phyloP scores from a whole-genome alignment of 495 filamentous ascomycete species.

The Penicillium canariense region DNA sequence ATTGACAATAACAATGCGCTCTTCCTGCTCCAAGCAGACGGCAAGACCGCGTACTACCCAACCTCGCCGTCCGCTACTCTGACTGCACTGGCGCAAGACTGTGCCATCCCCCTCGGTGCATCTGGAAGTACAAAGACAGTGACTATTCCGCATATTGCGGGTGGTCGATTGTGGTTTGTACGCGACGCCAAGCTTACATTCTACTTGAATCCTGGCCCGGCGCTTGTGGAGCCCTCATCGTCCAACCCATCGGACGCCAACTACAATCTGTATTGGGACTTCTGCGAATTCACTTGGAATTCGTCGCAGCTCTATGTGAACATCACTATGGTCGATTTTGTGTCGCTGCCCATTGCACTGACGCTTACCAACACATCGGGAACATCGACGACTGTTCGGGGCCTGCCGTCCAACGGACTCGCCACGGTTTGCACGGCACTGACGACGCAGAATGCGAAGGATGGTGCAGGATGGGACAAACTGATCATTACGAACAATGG shows the following conservation, averaged over 20 bases:
- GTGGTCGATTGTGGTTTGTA: constrained; percentile 70
- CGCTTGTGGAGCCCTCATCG: constrained; percentile 67
- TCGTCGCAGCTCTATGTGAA: constrained; percentile 66
- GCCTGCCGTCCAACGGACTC: constrained; percentile 57
- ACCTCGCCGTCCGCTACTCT: constrained; percentile 44
- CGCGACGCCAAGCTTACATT: constrained; percentile 61
- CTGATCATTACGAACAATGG: constrained; percentile 56
- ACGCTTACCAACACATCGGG: constrained; percentile 53
- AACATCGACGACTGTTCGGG: constrained; percentile 53
- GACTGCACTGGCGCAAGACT: constrained; percentile 48
- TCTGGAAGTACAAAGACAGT: constrained; percentile 57
- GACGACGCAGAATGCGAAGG: constrained; percentile 47
- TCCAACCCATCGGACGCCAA: constrained; percentile 66
- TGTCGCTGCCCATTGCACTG: constrained; percentile 63
- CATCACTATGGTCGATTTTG: constrained; percentile 74
- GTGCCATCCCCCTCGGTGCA: constrained; percentile 60
- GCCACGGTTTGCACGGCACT: constrained; percentile 53
- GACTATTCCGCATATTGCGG: constrained; percentile 65
- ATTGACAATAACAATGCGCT: constrained; percentile 58
- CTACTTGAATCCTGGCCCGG: constrained; percentile 65
- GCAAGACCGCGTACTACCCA: constrained; percentile 54
- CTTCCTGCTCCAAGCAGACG: constrained; percentile 62
- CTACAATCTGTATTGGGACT: constrained; percentile 62
- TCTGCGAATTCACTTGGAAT: constrained; percentile 75
- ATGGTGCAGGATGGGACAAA: constrained; percentile 61